phyloP scores from a whole-genome alignment of 2,329 filamentous ascomycete genomes.

The Acrocalymma vagum region DNA sequence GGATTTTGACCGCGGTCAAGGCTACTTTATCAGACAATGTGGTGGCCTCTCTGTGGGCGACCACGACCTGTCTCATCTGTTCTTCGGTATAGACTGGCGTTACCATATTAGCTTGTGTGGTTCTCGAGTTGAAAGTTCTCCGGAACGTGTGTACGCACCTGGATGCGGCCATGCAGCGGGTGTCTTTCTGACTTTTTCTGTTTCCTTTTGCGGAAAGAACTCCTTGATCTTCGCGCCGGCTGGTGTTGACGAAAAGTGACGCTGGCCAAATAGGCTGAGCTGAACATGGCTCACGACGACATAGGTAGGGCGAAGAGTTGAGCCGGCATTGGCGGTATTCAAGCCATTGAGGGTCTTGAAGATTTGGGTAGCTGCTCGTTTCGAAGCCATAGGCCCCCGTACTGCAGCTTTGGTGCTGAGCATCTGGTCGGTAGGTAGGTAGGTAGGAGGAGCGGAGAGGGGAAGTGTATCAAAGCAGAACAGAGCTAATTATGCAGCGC shows the following conservation, averaged over 20 bases:
- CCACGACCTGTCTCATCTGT: constrained; percentile 77
- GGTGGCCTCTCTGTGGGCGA: constrained; percentile 79
- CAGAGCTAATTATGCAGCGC: too few species aligned
- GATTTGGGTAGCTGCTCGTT: constrained; percentile 47
- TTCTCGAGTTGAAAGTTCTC: neutral
- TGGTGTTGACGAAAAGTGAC: constrained; percentile 52
- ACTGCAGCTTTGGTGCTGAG: constrained; percentile 34
- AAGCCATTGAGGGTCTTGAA: constrained; percentile 47
- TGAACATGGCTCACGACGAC: constrained; percentile 39
- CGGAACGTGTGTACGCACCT: constrained; percentile 36
- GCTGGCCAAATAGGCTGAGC: constrained; percentile 26
- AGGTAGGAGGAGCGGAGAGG: constrained; percentile 11
- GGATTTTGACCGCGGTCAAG: constrained; percentile 76
- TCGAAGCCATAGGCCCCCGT: constrained; percentile 40
- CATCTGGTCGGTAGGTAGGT: constrained; percentile 29
- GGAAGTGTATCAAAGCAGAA: too few species aligned
- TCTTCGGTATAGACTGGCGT: constrained; percentile 71
- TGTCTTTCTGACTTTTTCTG: constrained; percentile 55
- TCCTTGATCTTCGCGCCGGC: constrained; percentile 47
- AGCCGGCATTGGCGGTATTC: constrained; percentile 23
- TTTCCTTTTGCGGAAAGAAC: constrained; percentile 57
- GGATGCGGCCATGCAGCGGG: constrained; percentile 60
- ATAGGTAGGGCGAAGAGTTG: constrained; percentile 44
- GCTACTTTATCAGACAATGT: constrained; percentile 81
- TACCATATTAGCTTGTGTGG: constrained; percentile 14